Percentiles rank a stretch among this genome's conserved stretches.
Evolutionary conservation across 306 rosid genomes (phyloP).

Genomic region (Vigna mungo): DNA sequence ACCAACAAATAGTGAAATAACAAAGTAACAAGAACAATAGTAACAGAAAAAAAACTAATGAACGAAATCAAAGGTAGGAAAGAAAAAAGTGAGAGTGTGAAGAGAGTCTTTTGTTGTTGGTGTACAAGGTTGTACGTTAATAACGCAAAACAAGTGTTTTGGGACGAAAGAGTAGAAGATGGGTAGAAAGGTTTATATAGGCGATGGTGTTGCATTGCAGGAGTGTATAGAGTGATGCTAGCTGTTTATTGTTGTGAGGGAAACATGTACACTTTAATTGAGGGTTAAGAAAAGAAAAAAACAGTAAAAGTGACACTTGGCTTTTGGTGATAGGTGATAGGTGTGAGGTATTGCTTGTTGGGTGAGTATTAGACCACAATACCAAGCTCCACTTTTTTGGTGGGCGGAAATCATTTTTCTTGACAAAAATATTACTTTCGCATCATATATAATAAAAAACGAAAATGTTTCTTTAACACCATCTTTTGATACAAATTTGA

Average conservation of each 20-base stretch:
- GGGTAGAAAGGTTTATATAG: conserved; percentile 53
- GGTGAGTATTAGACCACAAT: background rate
- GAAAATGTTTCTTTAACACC: no score
- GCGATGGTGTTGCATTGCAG: background rate
- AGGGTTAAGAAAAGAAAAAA: conserved; percentile 51
- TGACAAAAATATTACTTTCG: no score
- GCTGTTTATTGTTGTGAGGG: conserved; percentile 35
- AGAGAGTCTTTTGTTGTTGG: conserved; percentile 14
- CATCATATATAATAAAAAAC: no score
- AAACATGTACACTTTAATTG: background rate
- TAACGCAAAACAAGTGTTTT: conserved; percentile 13
- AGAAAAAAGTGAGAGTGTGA: background rate
- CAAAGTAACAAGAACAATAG: background rate
- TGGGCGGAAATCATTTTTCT: background rate
- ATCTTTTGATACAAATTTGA: no score
- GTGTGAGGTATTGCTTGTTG: conserved; percentile 32
- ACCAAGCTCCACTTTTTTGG: conserved; percentile 37
- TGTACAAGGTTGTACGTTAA: conserved; percentile 35
- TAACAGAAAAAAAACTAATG: no score
- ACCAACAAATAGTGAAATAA: background rate
- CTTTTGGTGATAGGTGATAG: conserved; percentile 32
- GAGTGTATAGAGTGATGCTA: conserved; percentile 11
- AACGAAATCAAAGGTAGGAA: conserved; percentile 5
- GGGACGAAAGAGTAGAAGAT: conserved; percentile 54
- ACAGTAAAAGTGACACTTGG: conserved; percentile 41